Evolutionary conservation across 352 stramenopile genomes (phyloP).

Genomic region (Pythium scleroteichum): DNA sequence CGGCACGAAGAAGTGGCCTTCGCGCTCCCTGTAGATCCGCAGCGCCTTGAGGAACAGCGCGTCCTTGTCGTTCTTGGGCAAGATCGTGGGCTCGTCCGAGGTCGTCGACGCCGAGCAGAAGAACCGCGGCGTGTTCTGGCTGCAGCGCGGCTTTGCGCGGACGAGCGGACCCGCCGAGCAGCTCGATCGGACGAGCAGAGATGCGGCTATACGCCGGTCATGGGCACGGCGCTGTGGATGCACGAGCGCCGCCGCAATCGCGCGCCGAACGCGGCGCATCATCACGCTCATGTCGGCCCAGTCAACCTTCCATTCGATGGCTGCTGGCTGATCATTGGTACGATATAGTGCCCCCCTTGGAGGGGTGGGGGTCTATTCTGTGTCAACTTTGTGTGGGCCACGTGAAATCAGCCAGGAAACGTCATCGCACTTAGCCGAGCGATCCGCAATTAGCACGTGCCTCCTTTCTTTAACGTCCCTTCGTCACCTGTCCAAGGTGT

Average conservation of each 20-base stretch:
- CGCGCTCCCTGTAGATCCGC: conserved; percentile 45
- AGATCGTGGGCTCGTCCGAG: not conserved
- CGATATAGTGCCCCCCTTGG: not conserved
- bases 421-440: conserved; percentile 24
- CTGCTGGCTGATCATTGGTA: not conserved
- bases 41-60: conserved; percentile 54
- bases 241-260: conserved; percentile 15
- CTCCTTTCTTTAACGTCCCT: not conserved
- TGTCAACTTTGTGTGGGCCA: conserved; percentile 15
- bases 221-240: not conserved
- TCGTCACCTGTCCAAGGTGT: no score
- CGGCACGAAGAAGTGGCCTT: conserved; percentile 78
- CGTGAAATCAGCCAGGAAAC: conserved; percentile 8
- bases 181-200: conserved; percentile 5
- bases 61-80: conserved; percentile 39
- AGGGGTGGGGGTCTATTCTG: not conserved
- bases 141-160: not conserved
- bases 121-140: not conserved
- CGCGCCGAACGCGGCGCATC: conserved; percentile 14
- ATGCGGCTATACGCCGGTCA: not conserved
- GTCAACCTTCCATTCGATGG: conserved; percentile 4
- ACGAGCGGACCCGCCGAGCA: not conserved
- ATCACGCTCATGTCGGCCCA: conserved; percentile 10
- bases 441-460: not conserved
- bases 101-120: no score